Evolutionary conservation across 2,329 filamentous ascomycete species (phyloP), one percentile per base, ranked within the genome.

Genomic region (Raffaelea ambrosiae): DNA sequence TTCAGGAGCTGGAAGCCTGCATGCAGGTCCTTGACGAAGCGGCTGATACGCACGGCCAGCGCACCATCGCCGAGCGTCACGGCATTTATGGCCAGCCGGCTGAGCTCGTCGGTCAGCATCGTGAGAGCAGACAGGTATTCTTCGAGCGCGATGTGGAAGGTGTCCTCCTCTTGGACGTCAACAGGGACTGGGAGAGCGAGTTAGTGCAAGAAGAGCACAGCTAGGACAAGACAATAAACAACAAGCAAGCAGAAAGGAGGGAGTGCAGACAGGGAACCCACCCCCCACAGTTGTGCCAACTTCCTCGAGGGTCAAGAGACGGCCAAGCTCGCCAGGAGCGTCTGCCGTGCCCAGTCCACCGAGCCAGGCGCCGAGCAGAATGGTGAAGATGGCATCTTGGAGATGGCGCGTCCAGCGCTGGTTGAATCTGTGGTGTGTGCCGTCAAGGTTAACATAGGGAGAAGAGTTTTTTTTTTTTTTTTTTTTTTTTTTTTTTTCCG

Each of bases 1-100:
- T 98, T 98, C 56, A 98, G 78, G 56, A 97, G 80, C 75, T 97
- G 93, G 69, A 98, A 98, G 16, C 91, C 93, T 3, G 90, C 88
- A 59, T 95, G 91, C 35, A 98, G 69, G 61, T 97, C 90, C 71
- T 96, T 96, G 71, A 96, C 83, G 63, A 97, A 97, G 54, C 81
- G 78, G 63, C 86, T 88, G 65, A 97, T 96, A 62, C 86, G 82
- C 47, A 95, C 74, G 18, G 93, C 93, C 51, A 93, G 79, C 49
- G 79, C 74, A 59, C 90, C 89, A 66, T 98, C 90, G 50, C 89
- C 89, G 35, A 95, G 73, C 1, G 91, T 95, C 55, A 98, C 93
- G 5, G 88, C 85, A 68, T 98, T 98, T 66, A 93, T 88, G 31
- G 93, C 89, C 49, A 98, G 79, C 39, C 91, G 88, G 51, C 86